Percentiles rank a stretch among this genome's conserved stretches.
phyloP scores from a whole-genome alignment of 257 asterid species.

The Solanum ossicruentum region DNA sequence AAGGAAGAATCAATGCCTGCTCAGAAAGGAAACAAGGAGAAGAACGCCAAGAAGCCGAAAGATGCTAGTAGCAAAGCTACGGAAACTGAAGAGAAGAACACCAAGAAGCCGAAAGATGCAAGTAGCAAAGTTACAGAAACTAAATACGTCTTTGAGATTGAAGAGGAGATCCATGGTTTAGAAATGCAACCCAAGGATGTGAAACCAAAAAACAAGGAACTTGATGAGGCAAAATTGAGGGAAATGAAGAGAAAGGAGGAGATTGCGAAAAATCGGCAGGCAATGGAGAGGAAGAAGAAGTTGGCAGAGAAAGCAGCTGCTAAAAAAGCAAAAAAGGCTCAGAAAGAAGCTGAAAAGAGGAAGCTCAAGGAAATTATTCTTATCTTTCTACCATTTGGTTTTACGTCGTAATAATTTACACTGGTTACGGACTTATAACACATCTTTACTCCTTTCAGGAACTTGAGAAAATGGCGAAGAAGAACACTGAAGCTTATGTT shows the following conservation, averaged over 20 bases:
- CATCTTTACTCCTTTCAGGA: slow-evolving; percentile 30
- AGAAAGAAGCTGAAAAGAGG: slow-evolving; percentile 96
- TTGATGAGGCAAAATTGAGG: slow-evolving; percentile 56
- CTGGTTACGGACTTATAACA: background rate
- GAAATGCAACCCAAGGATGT: slow-evolving; percentile 23
- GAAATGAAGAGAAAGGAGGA: slow-evolving; percentile 70
- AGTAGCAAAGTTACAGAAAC: slow-evolving; percentile 13
- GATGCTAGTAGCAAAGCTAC: slow-evolving; percentile 15
- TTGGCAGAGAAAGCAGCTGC: slow-evolving; percentile 73
- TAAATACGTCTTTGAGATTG: slow-evolving; percentile 9
- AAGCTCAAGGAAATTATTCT: slow-evolving; percentile 56
- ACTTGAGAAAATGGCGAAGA: slow-evolving; percentile 72
- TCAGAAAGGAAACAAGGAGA: background rate
- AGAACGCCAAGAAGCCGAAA: slow-evolving; percentile 24
- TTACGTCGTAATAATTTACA: background rate
- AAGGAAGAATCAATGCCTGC: slow-evolving; percentile 27
- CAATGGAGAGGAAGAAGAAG: slow-evolving; percentile 78
- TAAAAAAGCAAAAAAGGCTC: slow-evolving; percentile 60
- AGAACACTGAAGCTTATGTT: slow-evolving; percentile 36
- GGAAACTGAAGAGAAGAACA: background rate
- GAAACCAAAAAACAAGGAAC: slow-evolving; percentile 21
- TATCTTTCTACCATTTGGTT: background rate
- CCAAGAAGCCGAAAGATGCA: slow-evolving; percentile 22
- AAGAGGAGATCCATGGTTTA: slow-evolving; percentile 13
- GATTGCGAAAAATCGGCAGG: slow-evolving; percentile 51